Evolutionary conservation across 371 early-diverging fungal species (phyloP).

Genomic region (Saksenaea vasiformis): DNA sequence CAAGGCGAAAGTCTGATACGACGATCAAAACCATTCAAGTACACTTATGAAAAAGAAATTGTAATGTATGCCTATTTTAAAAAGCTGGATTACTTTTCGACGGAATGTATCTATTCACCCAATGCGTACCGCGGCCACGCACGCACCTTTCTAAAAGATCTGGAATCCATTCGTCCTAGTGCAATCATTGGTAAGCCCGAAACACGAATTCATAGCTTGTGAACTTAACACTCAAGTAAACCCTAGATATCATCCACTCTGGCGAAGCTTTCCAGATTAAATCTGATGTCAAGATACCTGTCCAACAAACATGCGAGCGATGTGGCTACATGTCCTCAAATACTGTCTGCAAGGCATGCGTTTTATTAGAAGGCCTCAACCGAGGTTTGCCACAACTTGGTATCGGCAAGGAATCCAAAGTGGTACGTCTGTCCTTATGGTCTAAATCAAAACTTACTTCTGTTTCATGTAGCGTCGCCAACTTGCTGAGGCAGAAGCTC

Average conservation of each 20-base stretch:
- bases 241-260: conserved; percentile 90
- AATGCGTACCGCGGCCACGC: conserved; percentile 98
- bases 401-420: conserved; percentile 48
- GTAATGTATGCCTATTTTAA: conserved; percentile 99
- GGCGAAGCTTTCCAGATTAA: conserved; percentile 89
- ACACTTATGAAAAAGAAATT: conserved; percentile 99
- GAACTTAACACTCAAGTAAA: background rate
- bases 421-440: conserved; percentile 28
- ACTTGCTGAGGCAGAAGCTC: conserved; percentile 16
- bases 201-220: background rate
- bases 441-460: background rate
- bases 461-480: conserved; percentile 23
- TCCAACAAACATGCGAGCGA: conserved; percentile 74
- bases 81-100: conserved; percentile 98
- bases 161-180: conserved; percentile 92
- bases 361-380: conserved; percentile 92
- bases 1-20: conserved; percentile 73
- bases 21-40: conserved; percentile 99
- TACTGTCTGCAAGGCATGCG: conserved; percentile 92
- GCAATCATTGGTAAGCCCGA: conserved; percentile 79
- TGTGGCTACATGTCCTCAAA: conserved; percentile 97
- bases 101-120: conserved; percentile 99
- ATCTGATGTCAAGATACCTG: conserved; percentile 68
- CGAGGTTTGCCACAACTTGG: conserved; percentile 80
- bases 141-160: conserved; percentile 94